Evolutionary conservation across 768 basidiomycete genomes (phyloP), one percentile per base, ranked within the genome.

Genomic region (Phlebiopsis gigantea): DNA sequence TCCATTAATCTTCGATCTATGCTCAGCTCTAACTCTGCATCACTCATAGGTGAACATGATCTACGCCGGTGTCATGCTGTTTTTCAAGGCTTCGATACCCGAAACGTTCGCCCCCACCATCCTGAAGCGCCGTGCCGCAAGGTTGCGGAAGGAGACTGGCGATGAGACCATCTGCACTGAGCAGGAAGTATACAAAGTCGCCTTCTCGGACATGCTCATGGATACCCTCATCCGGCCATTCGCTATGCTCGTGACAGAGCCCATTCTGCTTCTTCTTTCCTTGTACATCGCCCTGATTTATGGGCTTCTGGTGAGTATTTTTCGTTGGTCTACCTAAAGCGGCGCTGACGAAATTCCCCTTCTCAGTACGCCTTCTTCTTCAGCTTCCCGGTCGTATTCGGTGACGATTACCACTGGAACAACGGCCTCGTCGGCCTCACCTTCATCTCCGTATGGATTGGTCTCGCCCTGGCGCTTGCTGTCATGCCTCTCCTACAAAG

Each of bases 31-130:
- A 68, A 67, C 42, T 67, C 0, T 69, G 65, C 5, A 22, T 26
- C 12, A 24, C 3, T 68, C 67, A 54, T 67, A 69, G 65, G 64
- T 75, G 61, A 75, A 73, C 64, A 70, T 75, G 66, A 72, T 76
- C 59, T 73, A 76, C 60, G 71, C 74, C 1, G 70, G 66, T 14
- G 66, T 70, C 30, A 67, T 74, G 24, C 34, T 58, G 17, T 22
- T 62, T 5, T 65, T 66, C 55, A 60, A 59, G 24, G 43, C 70
- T 46, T 61, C 73, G 43, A 66, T 78, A 0, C 78, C 78, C 3
- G 79, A 81, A 66, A 80, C 79, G 1, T 80, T 72, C 62, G 75
- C 75, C 0, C 79, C 79, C 0, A 62, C 69, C 3, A 65, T 81
- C 8, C 69, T 81, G 14, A 69, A 69, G 19, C 60, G 66, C 30